Base-by-base conservation (phyloP, 2,329 filamentous ascomycete species). In the Colletotrichum tabaci region DNA sequence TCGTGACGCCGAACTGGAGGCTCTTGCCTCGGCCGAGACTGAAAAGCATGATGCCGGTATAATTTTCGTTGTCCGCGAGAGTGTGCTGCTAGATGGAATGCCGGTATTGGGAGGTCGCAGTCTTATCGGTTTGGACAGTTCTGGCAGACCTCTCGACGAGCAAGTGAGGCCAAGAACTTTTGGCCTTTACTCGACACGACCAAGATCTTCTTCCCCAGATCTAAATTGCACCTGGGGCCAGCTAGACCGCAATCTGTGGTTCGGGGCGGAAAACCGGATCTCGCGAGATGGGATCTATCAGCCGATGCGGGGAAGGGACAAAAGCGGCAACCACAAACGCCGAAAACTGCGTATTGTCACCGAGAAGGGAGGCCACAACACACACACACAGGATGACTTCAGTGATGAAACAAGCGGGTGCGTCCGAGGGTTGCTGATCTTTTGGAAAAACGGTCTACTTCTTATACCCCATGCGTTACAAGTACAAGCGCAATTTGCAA, bases 1-100 rank as follows among this genome's bases (percentile, higher is more conserved):
- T 44, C 2, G 66, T 72, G 0, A 72, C 49, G 2, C 70, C 66
- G 8, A 16, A 18, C 23, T 72, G 70, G 1, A 70, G 70, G 47
- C 53, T 30, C 18, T 57, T 69, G 55, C 70, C 66, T 0, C 70
- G 55, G 0, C 66, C 66, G 7, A 72, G 66, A 16, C 23, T 62
- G 18, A 71, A 71, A n/a, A 63, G 18, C 63, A 66, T 66, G n/a
- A 8, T 50, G 44, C 16, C 6, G 52, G n/a, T 1, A 13, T 40
- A 4, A 0, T 35, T 13, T 7, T 7, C 8, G 13, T 13, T 16
- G 15, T 18, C 23, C 7, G 5, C 16, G 6, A 12, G 15, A 10
- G 35, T 9, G 9, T 38, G 35, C 9, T 38, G 35, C 35, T 38
- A 3, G 0, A 9, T 38, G 12, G 35, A 38, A 38, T 38, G 35